These are phyloP conservation scores for Podospora appendiculata DNA, from an alignment of 495 filamentous ascomycete genomes.

Conservation along the genomic window DNA sequence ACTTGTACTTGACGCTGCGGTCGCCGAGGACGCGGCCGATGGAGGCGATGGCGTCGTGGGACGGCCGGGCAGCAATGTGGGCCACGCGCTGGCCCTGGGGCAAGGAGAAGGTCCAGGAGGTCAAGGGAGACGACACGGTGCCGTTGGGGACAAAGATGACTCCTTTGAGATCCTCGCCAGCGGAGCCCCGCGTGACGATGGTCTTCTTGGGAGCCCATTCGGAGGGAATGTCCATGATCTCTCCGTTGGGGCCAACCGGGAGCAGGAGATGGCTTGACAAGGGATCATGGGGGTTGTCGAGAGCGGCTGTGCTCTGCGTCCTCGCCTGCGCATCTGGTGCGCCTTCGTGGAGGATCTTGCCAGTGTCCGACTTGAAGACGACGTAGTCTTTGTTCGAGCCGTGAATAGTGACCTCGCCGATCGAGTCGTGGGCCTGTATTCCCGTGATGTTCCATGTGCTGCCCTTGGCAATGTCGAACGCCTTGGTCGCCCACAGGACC, in stretches of 20 bases:
- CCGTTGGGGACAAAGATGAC: conserved; percentile 39
- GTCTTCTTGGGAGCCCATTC: conserved; percentile 36
- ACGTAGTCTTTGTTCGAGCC: conserved; percentile 50
- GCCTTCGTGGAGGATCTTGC: conserved; percentile 40
- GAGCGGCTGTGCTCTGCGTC: conserved; percentile 38
- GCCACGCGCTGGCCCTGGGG: conserved; percentile 58
- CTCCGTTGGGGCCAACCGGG: conserved; percentile 38
- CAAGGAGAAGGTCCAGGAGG: conserved; percentile 71
- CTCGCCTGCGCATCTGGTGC: conserved; percentile 24
- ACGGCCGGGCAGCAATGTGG: conserved; percentile 55
- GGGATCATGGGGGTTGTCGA: conserved; percentile 35
- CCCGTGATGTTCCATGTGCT: conserved; percentile 60
- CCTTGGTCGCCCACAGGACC: conserved; percentile 65
- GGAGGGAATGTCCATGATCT: conserved; percentile 29
- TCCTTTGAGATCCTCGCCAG: conserved; percentile 50
- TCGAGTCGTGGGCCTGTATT: conserved; percentile 48
- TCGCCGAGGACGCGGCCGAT: conserved; percentile 91
- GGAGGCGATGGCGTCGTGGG: conserved; percentile 83
- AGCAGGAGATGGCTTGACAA: conserved; percentile 42
- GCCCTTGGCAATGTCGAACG: conserved; percentile 43
- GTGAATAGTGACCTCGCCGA: conserved; percentile 52
- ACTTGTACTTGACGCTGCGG: conserved; percentile 92
- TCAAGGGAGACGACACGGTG: conserved; percentile 36
- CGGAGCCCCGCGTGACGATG: conserved; percentile 54
- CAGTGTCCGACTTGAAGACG: conserved; percentile 48